These are phyloP conservation scores for Petunia axillaris DNA, from an alignment of 257 asterid species.

Conservation along the genomic window DNA sequence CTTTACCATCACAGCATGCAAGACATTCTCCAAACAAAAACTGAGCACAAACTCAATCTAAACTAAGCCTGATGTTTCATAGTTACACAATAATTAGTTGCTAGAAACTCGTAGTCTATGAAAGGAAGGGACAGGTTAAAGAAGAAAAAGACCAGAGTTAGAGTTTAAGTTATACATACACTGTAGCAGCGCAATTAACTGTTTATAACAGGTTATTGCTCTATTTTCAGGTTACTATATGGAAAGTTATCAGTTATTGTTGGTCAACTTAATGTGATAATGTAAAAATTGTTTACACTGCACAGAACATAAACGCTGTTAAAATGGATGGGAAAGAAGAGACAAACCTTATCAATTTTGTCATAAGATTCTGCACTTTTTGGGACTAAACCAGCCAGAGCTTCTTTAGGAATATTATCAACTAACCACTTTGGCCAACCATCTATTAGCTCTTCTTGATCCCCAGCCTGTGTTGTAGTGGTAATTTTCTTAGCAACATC, in stretches of 20 bases:
- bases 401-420: constrained; percentile 67
- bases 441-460: constrained; percentile 59
- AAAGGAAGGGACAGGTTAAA: background rate
- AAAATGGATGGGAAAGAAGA: constrained; percentile 9
- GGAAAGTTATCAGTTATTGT: background rate
- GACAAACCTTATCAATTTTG: constrained; percentile 74
- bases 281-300: background rate
- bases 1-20: background rate
- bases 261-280: background rate
- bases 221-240: background rate
- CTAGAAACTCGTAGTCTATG: background rate
- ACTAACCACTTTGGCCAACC: constrained; percentile 92
- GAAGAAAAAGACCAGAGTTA: background rate
- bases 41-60: background rate
- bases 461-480: constrained; percentile 9
- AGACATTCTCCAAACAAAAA: background rate
- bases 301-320: background rate
- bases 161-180: background rate
- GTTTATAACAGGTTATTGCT: background rate
- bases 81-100: background rate
- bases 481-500: constrained; percentile 27
- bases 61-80: background rate
- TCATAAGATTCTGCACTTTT: constrained; percentile 79
- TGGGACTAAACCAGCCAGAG: constrained; percentile 67
- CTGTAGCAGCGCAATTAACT: background rate